phyloP scores from a whole-genome alignment of 1,139 yeast species.

The Suzukiozyma palmioleophila region DNA sequence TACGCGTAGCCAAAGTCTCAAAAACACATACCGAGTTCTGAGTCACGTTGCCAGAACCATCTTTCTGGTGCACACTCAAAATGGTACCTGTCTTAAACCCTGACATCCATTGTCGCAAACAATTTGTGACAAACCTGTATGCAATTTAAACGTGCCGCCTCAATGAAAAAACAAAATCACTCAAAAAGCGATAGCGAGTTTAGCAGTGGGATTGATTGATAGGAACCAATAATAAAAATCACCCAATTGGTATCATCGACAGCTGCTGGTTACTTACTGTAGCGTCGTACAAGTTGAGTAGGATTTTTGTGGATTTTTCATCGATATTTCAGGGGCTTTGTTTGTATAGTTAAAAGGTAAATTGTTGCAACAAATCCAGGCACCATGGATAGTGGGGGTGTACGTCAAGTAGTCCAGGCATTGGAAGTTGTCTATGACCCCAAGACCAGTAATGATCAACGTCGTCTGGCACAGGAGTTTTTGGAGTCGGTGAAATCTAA shows the following conservation, averaged over 20 bases:
- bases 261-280: no score
- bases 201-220: neutral
- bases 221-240: no score
- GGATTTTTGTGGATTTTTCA: neutral
- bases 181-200: constrained; percentile 1
- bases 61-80: no score
- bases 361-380: constrained; percentile 8
- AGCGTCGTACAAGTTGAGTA: no score
- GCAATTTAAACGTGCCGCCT: neutral
- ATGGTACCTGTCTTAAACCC: no score
- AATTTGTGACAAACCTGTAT: constrained; percentile 1
- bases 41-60: no score
- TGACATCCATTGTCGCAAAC: neutral
- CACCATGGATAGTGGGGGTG: constrained; percentile 64
- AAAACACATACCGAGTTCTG: no score
- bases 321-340: neutral
- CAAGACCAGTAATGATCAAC: constrained; percentile 55
- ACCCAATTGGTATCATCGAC: neutral
- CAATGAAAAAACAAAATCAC: constrained; percentile 3
- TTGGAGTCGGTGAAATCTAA: constrained; percentile 71
- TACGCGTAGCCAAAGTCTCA: no score
- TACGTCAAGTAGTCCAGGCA: constrained; percentile 69
- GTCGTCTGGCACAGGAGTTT: constrained; percentile 68
- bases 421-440: constrained; percentile 76
- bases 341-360: neutral